These are phyloP conservation scores for Phytophthora crassamura DNA, from an alignment of 352 stramenopile genomes.

Conservation along the genomic window DNA sequence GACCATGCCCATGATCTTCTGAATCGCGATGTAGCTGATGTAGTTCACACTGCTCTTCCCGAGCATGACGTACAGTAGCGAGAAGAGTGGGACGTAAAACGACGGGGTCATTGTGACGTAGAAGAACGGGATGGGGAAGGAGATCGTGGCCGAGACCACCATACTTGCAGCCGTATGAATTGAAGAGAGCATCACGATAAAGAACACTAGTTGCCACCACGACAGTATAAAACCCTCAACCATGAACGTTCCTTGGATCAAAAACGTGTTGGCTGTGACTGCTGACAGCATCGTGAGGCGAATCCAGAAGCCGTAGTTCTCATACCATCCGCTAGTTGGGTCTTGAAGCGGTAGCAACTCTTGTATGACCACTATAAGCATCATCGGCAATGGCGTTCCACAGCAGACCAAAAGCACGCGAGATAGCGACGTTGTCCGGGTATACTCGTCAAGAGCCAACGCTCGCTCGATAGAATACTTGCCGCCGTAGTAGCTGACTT, in stretches of 20 bases:
- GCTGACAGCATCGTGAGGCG: constrained; percentile 10
- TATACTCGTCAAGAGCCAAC: constrained; percentile 17
- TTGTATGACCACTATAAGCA: constrained; percentile 5
- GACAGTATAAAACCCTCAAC: constrained; percentile 14
- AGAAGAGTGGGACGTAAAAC: constrained; percentile 17
- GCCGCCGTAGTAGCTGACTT: constrained; percentile 27
- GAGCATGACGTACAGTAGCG: constrained; percentile 8
- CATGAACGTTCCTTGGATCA: constrained; percentile 24
- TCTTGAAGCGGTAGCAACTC: constrained; percentile 28
- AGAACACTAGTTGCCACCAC: not conserved
- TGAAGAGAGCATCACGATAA: not conserved
- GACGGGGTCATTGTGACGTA: constrained; percentile 30
- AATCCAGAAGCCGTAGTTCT: constrained; percentile 33
- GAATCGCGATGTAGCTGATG: constrained; percentile 5
- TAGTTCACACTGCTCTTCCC: not conserved
- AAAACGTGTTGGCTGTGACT: constrained; percentile 1
- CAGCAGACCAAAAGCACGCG: constrained; percentile 21
- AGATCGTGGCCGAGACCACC: not conserved
- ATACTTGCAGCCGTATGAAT: constrained; percentile 14
- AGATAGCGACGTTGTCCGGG: constrained; percentile 11
- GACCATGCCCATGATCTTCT: constrained; percentile 25
- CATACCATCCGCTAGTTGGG: constrained; percentile 9
- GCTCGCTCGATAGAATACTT: constrained; percentile 29
- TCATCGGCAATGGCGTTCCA: constrained; percentile 19
- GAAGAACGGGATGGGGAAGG: constrained; percentile 32